Conservation (phyloP, 495 filamentous ascomycete species). For the Geoglossum glabrum region DNA sequence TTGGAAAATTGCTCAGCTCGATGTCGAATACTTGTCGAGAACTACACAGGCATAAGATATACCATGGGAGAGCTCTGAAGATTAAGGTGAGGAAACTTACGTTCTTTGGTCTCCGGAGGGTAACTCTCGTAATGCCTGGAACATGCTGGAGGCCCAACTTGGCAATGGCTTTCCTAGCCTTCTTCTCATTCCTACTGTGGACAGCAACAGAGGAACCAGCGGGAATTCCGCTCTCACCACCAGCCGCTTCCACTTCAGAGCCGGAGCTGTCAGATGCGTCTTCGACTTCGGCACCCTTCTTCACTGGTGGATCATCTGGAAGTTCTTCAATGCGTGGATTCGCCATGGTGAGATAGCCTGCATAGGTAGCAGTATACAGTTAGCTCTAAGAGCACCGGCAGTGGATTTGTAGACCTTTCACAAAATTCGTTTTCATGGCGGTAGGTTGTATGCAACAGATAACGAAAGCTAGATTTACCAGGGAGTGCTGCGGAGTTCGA, state of each 20-base stretch:
- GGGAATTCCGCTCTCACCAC: slow-evolving; percentile 50
- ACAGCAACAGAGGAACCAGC: slow-evolving; percentile 65
- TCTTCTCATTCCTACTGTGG: slow-evolving; percentile 99
- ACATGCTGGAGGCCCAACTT: slow-evolving; percentile 96
- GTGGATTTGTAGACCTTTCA: not conserved
- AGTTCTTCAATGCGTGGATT: slow-evolving; percentile 96
- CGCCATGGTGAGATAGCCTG: slow-evolving; percentile 40
- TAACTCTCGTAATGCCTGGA: slow-evolving; percentile 92
- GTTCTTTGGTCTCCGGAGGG: slow-evolving; percentile 93
- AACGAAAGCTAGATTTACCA: not conserved
- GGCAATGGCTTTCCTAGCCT: slow-evolving; percentile 92
- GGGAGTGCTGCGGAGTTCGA: not conserved
- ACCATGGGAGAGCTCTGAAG: no score
- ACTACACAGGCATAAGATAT: no score
- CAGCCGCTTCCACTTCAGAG: slow-evolving; percentile 45
- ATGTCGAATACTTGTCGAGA: not conserved
- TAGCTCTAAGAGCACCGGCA: not conserved
- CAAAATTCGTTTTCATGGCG: no score
- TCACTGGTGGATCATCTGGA: slow-evolving; percentile 67
- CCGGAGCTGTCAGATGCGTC: slow-evolving; percentile 66
- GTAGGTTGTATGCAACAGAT: not conserved
- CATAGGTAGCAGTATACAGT: not conserved
- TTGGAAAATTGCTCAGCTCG: not conserved
- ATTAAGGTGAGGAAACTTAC: slow-evolving; percentile 32
- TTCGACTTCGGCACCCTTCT: slow-evolving; percentile 44